These are phyloP conservation scores for Ophiostoma piceae DNA, from an alignment of 2,329 filamentous ascomycete genomes.

Conservation along the genomic window DNA sequence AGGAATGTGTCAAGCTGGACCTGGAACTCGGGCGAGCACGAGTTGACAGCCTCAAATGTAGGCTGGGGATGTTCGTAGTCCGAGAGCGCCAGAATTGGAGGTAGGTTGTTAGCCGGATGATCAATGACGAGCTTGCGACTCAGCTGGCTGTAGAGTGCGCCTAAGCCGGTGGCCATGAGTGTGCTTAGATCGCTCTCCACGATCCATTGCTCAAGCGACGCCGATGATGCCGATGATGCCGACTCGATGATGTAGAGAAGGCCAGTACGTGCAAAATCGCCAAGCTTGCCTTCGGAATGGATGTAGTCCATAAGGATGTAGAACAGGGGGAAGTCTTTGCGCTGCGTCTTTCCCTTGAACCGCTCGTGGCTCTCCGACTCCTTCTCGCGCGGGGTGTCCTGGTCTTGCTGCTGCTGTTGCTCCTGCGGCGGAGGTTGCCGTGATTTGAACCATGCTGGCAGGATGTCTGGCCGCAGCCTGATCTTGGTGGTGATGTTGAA, in stretches of 20 bases:
- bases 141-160: conserved; percentile 63
- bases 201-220: conserved; percentile 86
- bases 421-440: conserved; percentile 34
- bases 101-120: conserved; percentile 67
- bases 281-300: conserved; percentile 87
- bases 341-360: conserved; percentile 79
- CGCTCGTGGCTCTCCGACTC: conserved; percentile 61
- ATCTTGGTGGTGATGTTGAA: conserved; percentile 98
- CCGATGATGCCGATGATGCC: conserved; percentile 77
- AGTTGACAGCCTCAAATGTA: conserved; percentile 65
- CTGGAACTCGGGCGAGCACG: conserved; percentile 69
- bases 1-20: conserved; percentile 89
- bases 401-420: conserved; percentile 19
- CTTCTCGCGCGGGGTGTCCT: neutral
- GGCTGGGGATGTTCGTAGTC: conserved; percentile 74
- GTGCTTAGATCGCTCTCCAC: conserved; percentile 95
- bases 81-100: conserved; percentile 79
- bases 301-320: conserved; percentile 96
- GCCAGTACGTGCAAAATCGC: conserved; percentile 92
- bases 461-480: conserved; percentile 75
- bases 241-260: conserved; percentile 94
- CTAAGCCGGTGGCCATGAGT: conserved; percentile 91
- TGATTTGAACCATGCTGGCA: conserved; percentile 86
- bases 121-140: conserved; percentile 77
- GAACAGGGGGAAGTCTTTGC: conserved; percentile 91